Evolutionary conservation across 1,139 yeast species (phyloP).

Genomic region (Arxiozyma bovina): DNA sequence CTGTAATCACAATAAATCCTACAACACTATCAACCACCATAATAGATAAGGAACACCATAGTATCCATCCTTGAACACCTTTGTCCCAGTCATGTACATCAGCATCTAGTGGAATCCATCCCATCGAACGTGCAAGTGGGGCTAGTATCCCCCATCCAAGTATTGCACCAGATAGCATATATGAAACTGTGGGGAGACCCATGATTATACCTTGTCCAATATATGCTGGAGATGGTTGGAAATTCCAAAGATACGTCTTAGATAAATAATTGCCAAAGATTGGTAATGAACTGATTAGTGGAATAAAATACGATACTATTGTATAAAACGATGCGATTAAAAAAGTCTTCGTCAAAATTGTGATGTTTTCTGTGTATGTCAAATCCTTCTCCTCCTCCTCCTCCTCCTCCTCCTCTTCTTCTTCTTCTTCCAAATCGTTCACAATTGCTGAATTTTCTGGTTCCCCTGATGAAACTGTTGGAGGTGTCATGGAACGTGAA

Average conservation of each 20-base stretch:
- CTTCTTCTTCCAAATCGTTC: neutral
- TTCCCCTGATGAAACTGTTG: neutral
- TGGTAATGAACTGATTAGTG: constrained; percentile 60
- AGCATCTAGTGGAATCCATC: constrained; percentile 75
- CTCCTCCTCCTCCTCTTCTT: constrained; percentile 3
- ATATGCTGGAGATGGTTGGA: constrained; percentile 96
- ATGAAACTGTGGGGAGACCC: constrained; percentile 88
- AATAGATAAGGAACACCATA: constrained; percentile 87
- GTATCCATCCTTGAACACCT: constrained; percentile 95
- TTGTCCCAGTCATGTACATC: constrained; percentile 83
- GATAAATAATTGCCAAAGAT: constrained; percentile 66
- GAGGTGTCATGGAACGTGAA: neutral
- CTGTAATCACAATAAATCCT: constrained; percentile 59
- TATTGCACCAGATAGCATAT: constrained; percentile 83
- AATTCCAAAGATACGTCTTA: constrained; percentile 64
- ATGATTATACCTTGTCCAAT: constrained; percentile 95
- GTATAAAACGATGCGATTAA: constrained; percentile 66
- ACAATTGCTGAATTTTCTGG: neutral
- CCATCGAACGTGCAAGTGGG: constrained; percentile 58
- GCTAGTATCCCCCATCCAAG: constrained; percentile 89
- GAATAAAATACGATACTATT: constrained; percentile 59
- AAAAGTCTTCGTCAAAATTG: constrained; percentile 52
- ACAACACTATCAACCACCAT: constrained; percentile 91
- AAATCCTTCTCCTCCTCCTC: constrained; percentile 11
- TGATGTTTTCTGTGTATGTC: constrained; percentile 49